Percentiles rank a stretch among this genome's conserved stretches.
Evolutionary conservation across 345 rosid species (phyloP).

Genomic region (Dipteronia sinensis): DNA sequence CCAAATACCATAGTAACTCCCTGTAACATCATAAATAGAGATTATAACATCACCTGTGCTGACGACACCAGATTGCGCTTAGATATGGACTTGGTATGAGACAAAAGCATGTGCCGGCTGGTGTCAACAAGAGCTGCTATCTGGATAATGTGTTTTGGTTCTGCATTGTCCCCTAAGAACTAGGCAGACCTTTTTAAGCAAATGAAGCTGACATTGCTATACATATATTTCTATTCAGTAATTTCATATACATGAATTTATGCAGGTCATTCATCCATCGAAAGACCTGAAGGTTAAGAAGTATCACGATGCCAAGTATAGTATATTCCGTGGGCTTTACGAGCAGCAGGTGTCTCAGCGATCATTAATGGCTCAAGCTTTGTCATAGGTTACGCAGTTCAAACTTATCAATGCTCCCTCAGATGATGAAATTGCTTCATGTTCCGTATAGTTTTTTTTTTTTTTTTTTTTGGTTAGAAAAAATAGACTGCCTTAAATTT

Average conservation of each 20-base stretch:
- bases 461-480: neutral
- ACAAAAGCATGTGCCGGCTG: neutral
- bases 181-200: neutral
- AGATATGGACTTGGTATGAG: neutral
- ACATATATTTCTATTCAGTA: neutral
- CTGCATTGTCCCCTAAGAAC: neutral
- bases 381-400: constrained; percentile 34
- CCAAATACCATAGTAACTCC: neutral
- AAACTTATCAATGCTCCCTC: neutral
- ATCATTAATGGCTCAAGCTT: constrained; percentile 66
- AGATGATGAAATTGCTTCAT: neutral
- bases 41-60: neutral
- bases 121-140: neutral
- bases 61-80: neutral
- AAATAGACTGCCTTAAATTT: neutral
- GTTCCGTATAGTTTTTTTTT: neutral
- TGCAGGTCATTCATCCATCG: constrained; percentile 83
- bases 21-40: neutral
- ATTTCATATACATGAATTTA: neutral
- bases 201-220: neutral
- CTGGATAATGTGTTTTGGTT: neutral
- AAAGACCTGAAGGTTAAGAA: constrained; percentile 75
- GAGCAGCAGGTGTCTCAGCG: constrained; percentile 79
- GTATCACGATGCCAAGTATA: constrained; percentile 90
- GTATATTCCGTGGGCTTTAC: constrained; percentile 69